Evolutionary conservation across 805 yeast species (phyloP).

Genomic region (Candida ortonii): DNA sequence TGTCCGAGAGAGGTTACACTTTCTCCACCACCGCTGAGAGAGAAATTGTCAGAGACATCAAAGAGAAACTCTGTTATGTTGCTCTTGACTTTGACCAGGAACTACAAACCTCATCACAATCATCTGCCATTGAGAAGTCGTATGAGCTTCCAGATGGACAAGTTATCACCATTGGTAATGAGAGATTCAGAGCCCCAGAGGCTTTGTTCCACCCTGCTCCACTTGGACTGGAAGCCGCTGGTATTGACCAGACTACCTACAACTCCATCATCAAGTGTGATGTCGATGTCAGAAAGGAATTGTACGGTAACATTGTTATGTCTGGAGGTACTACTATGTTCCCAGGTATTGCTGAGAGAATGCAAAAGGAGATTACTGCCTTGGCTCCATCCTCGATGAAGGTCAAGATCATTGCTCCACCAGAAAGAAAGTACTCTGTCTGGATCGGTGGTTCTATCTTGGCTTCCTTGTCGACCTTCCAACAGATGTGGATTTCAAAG

Average conservation of each 20-base stretch:
- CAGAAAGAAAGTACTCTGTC: slow-evolving; percentile 98
- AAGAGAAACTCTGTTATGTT: slow-evolving; percentile 98
- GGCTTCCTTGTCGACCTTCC: slow-evolving; percentile 98
- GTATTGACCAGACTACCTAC: slow-evolving; percentile 97
- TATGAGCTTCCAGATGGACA: slow-evolving; percentile 99
- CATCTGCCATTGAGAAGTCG: slow-evolving; percentile 96
- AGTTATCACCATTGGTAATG: slow-evolving; percentile 99
- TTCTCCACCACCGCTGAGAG: slow-evolving; percentile 99
- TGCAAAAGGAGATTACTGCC: slow-evolving; percentile 99
- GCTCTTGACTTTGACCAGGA: slow-evolving; percentile 99
- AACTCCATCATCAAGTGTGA: slow-evolving; percentile 98
- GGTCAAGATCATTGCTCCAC: slow-evolving; percentile 99
- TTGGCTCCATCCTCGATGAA: slow-evolving; percentile 99
- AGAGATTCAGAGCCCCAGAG: slow-evolving; percentile 99
- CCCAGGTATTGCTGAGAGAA: slow-evolving; percentile 99
- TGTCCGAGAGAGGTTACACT: slow-evolving; percentile 97
- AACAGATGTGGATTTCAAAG: slow-evolving; percentile 99
- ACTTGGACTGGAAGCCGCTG: slow-evolving; percentile 87
- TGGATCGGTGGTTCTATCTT: slow-evolving; percentile 99
- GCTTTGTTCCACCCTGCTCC: slow-evolving; percentile 98
- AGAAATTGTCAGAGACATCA: slow-evolving; percentile 91
- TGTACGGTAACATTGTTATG: slow-evolving; percentile 98
- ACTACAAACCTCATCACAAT: slow-evolving; percentile 98
- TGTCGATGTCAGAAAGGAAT: slow-evolving; percentile 97
- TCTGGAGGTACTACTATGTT: slow-evolving; percentile 99